A percentile compares a stretch with the other conserved stretches of the same genome.
phyloP scores from a whole-genome alignment of 1,284 basidiomycete species.

The Cryptococcus wingfieldii region DNA sequence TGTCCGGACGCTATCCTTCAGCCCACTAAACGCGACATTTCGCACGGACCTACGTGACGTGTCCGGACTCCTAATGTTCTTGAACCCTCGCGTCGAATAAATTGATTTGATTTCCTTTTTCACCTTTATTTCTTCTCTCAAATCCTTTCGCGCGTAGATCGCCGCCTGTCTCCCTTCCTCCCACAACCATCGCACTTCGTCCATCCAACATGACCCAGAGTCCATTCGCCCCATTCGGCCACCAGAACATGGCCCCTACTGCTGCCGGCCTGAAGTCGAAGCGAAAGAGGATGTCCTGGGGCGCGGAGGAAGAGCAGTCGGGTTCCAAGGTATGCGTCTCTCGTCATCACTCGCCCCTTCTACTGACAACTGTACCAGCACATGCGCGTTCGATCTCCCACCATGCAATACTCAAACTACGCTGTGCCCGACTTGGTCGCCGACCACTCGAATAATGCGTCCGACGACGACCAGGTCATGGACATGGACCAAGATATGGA shows the following conservation, averaged over 20 bases:
- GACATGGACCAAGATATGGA: slow-evolving; percentile 39
- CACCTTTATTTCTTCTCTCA: neutral
- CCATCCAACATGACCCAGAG: neutral
- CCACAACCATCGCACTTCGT: neutral
- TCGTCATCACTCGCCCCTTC: neutral
- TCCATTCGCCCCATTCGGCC: neutral
- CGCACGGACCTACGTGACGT: too few relatives aligned
- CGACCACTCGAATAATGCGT: slow-evolving; percentile 34
- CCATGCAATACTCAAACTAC: slow-evolving; percentile 20
- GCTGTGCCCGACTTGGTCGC: slow-evolving; percentile 36
- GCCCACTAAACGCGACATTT: too few relatives aligned
- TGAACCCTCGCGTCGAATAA: neutral
- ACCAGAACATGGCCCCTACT: neutral
- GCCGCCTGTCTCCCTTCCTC: neutral
- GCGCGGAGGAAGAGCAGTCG: slow-evolving; percentile 18
- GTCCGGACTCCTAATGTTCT: too few relatives aligned
- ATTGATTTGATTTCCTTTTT: neutral
- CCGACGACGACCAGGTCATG: slow-evolving; percentile 38
- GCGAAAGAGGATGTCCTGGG: slow-evolving; percentile 35
- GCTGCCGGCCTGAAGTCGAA: slow-evolving; percentile 36
- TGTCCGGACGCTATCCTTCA: too few relatives aligned
- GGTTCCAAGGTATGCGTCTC: slow-evolving; percentile 22
- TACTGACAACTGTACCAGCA: slow-evolving; percentile 8
- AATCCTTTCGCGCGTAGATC: neutral
- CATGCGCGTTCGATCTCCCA: slow-evolving; percentile 28